phyloP scores from a whole-genome alignment of 495 filamentous ascomycete genomes.

The Hyaloscypha finlandica region DNA sequence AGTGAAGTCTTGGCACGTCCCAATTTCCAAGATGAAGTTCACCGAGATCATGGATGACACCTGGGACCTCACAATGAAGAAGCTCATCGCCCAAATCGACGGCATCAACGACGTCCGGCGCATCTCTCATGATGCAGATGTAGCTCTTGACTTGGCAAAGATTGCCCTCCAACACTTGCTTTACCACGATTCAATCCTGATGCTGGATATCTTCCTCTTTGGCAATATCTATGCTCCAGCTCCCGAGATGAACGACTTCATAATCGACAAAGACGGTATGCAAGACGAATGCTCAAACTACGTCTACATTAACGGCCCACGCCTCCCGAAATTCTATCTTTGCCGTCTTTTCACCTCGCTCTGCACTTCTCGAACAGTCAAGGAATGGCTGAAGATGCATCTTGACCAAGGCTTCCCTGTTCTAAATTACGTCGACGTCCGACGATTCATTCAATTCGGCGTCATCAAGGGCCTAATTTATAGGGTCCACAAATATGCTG shows the following conservation, averaged over 20 bases:
- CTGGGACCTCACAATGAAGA: conserved; percentile 89
- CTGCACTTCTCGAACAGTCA: conserved; percentile 73
- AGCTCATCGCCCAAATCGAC: conserved; percentile 81
- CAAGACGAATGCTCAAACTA: conserved; percentile 87
- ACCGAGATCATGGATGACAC: conserved; percentile 70
- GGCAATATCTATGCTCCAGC: conserved; percentile 80
- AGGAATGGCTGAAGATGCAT: conserved; percentile 78
- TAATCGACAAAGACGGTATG: conserved; percentile 65
- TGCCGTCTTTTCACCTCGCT: conserved; percentile 76
- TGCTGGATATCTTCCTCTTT: conserved; percentile 94
- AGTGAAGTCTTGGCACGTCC: conserved; percentile 85
- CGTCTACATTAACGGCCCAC: conserved; percentile 47
- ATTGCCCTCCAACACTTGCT: conserved; percentile 84
- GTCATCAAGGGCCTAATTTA: conserved; percentile 96
- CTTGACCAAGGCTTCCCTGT: conserved; percentile 55
- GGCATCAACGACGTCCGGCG: conserved; percentile 84
- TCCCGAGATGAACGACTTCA: conserved; percentile 74
- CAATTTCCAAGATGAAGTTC: conserved; percentile 77
- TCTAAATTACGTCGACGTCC: conserved; percentile 75
- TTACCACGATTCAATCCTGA: conserved; percentile 66
- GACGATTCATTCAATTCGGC: conserved; percentile 91
- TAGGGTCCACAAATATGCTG: conserved; percentile 87
- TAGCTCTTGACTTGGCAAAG: conserved; percentile 78
- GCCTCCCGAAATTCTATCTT: conserved; percentile 53
- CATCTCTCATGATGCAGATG: conserved; percentile 81